Evolutionary conservation across 345 rosid species (phyloP), one percentile per base, ranked within the genome.

Genomic region (thale cress (Arabidopsis thaliana)): DNA sequence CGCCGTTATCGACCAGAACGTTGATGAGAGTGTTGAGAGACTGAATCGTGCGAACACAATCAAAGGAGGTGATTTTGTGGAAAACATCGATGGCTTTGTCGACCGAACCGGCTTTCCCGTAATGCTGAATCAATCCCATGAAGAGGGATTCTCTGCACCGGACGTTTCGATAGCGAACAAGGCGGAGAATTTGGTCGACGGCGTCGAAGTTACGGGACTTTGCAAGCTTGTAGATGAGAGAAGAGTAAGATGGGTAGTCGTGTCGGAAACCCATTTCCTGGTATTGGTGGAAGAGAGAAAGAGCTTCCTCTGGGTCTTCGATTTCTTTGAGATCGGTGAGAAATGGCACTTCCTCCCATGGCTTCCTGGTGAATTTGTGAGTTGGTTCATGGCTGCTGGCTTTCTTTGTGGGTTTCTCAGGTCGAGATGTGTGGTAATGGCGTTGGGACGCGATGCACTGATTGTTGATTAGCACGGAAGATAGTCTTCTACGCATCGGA

Each of bases 241-340:
- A 85, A 56, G 97, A 83, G 63, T 87, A 86, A 5, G 98, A 91
- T 73, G 98, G 87, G 81, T 88, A 94, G 59, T 88, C 90, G 16
- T 90, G 97, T 16, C 81, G 81, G 63, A 82, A 86, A 25, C 96
- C 98, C 82, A 57, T 80, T 60, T 79, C 67, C 22, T 77, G 85
- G 75, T 84, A 79, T 20, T 80, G 83, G 30, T 87, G 77, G 76
- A 89, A 91, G 75, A 93, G 91, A 61, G 91, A 79, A 51, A 91
- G 55, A 0, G 96, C 98, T 64, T 88, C 84, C 25, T 83, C 87
- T 16, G 97, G 79, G 77, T 85, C 82, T 14, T 62, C 74, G 11
- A 73, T 69, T 53, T 81, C 85, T 77, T 91, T 93, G 76, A 93
- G 74, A 50, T 73, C 49, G 28, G 73, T 50, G 63, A 93, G 53